Evolutionary conservation across 495 filamentous ascomycete species (phyloP).

Genomic region (Evernia prunastri): DNA sequence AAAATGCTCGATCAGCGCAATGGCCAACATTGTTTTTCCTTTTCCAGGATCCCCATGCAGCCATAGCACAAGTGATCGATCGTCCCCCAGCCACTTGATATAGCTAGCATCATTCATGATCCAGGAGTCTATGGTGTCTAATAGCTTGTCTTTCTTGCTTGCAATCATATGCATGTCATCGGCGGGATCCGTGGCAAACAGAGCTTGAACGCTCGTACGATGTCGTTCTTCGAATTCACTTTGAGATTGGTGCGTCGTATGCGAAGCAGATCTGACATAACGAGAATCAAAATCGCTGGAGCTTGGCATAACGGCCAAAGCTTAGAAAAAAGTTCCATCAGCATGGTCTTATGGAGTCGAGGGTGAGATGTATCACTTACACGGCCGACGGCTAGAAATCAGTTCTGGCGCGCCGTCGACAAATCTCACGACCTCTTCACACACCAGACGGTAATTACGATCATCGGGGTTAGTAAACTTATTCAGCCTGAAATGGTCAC

Average conservation of each 20-base stretch:
- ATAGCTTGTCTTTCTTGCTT: neutral
- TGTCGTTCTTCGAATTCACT: neutral
- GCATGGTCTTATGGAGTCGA: too few relatives aligned
- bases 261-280: too few relatives aligned
- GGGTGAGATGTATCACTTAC: too few relatives aligned
- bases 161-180: neutral
- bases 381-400: neutral
- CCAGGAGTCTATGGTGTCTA: neutral
- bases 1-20: neutral
- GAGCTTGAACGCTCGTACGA: neutral
- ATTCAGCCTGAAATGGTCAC: conserved; percentile 6
- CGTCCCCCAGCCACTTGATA: neutral
- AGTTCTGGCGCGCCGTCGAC: neutral
- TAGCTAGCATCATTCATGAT: neutral
- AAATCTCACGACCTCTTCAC: neutral
- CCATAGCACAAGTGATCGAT: neutral
- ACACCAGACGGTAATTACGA: neutral
- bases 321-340: neutral
- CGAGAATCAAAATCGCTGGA: too few relatives aligned
- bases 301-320: neutral
- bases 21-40: neutral
- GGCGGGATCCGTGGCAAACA: neutral
- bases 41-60: neutral
- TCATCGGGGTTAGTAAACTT: conserved; percentile 3
- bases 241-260: too few relatives aligned